Percentiles rank a stretch among this genome's conserved stretches.
phyloP scores from a whole-genome alignment of 2,329 filamentous ascomycete genomes.

The Aspergillus melleus region DNA sequence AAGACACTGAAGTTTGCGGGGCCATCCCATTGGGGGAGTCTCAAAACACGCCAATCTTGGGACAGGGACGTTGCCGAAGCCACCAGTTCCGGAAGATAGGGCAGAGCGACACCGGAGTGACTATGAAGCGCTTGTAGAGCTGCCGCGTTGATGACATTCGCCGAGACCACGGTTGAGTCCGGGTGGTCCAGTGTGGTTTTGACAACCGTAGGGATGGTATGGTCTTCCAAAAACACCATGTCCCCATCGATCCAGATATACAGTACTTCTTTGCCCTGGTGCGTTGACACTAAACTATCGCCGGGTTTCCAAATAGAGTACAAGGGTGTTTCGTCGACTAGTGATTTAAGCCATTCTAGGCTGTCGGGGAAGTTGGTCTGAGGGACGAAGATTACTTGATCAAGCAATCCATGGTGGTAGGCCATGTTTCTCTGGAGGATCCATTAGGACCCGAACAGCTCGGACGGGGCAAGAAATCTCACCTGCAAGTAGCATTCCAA shows the following conservation, averaged over 20 bases:
- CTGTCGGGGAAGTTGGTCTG: conserved; percentile 37
- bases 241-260: conserved; percentile 49
- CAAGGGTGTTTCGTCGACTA: conserved; percentile 29
- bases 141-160: conserved; percentile 59
- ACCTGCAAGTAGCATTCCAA: conserved; percentile 46
- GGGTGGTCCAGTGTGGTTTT: conserved; percentile 54
- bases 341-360: conserved; percentile 37
- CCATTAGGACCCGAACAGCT: not conserved
- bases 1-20: conserved; percentile 30
- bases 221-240: conserved; percentile 44
- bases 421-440: conserved; percentile 37
- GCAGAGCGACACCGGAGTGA: conserved; percentile 53
- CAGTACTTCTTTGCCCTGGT: conserved; percentile 27
- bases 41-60: conserved; percentile 34
- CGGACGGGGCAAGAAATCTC: not conserved
- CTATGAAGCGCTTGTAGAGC: conserved; percentile 56
- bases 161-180: conserved; percentile 53
- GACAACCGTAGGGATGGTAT: conserved; percentile 55
- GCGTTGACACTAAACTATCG: conserved; percentile 14
- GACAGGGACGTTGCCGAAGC: conserved; percentile 20
- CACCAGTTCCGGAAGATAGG: conserved; percentile 53
- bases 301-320: conserved; percentile 26
- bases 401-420: conserved; percentile 42
- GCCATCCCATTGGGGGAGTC: conserved; percentile 36
- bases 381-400: conserved; percentile 46